phyloP scores from a whole-genome alignment of 768 basidiomycete species.

The Russula olivacea region DNA sequence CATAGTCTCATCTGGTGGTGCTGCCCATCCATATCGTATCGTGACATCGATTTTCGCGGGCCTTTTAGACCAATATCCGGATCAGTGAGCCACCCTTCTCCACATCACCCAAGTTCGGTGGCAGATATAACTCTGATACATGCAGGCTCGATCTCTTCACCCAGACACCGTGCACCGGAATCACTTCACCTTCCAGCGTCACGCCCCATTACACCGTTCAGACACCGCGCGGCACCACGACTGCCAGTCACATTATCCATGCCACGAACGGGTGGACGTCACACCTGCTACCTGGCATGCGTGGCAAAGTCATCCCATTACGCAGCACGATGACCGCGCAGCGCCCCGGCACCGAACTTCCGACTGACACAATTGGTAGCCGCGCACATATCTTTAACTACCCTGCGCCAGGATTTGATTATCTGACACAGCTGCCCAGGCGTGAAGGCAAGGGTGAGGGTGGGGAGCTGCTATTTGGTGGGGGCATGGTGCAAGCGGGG shows the following conservation, averaged over 20 bases:
- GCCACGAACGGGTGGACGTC: conserved; percentile 82
- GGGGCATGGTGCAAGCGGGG: conserved; percentile 40
- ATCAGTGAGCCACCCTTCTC: conserved; percentile 36
- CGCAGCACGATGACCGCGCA: conserved; percentile 64
- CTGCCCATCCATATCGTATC: conserved; percentile 64
- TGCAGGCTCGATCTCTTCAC: conserved; percentile 54
- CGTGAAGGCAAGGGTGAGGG: conserved; percentile 27
- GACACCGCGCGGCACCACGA: conserved; percentile 56
- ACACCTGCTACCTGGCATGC: conserved; percentile 59
- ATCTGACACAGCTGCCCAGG: conserved; percentile 53
- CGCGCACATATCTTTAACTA: conserved; percentile 59
- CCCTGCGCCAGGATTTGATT: conserved; percentile 46
- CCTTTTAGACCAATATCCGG: conserved; percentile 45
- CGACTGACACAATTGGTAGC: conserved; percentile 30
- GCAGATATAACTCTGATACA: neutral
- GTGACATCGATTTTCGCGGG: conserved; percentile 54
- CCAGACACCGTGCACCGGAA: conserved; percentile 55
- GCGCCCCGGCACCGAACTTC: conserved; percentile 40
- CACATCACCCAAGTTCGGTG: neutral
- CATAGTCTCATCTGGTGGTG: conserved; percentile 50
- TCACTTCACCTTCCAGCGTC: conserved; percentile 32
- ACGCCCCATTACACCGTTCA: conserved; percentile 43
- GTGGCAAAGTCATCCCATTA: conserved; percentile 55
- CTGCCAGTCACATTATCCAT: conserved; percentile 63
- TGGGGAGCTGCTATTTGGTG: conserved; percentile 62